These are phyloP conservation scores for Alternaria ventricosa DNA, from an alignment of 2,329 filamentous ascomycete genomes.

Conservation along the genomic window DNA sequence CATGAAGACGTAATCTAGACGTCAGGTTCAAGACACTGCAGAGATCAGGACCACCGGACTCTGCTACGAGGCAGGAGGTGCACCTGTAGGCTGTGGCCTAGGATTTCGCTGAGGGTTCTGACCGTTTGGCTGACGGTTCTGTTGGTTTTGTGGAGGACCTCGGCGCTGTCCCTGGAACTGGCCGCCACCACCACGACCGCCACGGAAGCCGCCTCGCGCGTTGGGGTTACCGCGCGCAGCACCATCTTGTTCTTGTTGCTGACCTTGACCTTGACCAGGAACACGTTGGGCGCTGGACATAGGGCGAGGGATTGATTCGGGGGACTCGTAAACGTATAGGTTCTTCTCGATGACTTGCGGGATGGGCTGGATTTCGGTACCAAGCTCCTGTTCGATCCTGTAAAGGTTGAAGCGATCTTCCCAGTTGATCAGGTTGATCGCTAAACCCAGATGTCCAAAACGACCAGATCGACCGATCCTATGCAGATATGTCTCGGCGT, in stretches of 20 bases:
- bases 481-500: constrained; percentile 97
- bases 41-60: constrained; percentile 20
- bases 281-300: constrained; percentile 60
- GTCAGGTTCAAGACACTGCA: constrained; percentile 39
- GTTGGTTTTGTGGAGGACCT: constrained; percentile 36
- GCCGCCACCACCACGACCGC: constrained; percentile 45
- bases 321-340: constrained; percentile 96
- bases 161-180: constrained; percentile 42
- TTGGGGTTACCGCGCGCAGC: constrained; percentile 29
- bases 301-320: constrained; percentile 91
- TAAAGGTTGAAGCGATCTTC: constrained; percentile 98
- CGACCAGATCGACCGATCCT: constrained; percentile 97
- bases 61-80: constrained; percentile 34
- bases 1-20: constrained; percentile 23
- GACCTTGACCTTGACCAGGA: constrained; percentile 35
- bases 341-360: constrained; percentile 94
- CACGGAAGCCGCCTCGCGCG: constrained; percentile 37
- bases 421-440: constrained; percentile 99
- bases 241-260: constrained; percentile 39
- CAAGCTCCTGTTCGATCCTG: constrained; percentile 96
- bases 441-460: constrained; percentile 94
- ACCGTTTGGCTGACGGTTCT: constrained; percentile 45
- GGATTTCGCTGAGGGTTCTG: constrained; percentile 44
- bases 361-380: constrained; percentile 97
- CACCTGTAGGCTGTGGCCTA: constrained; percentile 41